These are phyloP conservation scores for Cicer chorassanicum DNA, from an alignment of 306 rosid genomes.

Conservation along the genomic window DNA sequence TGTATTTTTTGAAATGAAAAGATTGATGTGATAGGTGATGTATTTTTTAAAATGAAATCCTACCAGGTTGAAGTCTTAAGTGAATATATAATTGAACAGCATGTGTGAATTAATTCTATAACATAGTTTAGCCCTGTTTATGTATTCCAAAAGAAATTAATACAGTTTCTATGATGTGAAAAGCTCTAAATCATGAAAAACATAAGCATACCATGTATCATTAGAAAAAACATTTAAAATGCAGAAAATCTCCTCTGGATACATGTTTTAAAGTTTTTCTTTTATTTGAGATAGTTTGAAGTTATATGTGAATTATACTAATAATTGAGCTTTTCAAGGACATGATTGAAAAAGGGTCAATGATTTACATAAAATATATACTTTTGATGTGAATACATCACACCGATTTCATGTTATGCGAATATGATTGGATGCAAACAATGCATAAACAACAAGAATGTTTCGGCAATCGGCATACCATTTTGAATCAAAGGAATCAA, in stretches of 20 bases:
- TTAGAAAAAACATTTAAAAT: slow-evolving; percentile 28
- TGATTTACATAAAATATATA: slow-evolving; percentile 26
- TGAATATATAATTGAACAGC: too few relatives aligned
- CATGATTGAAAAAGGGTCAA: slow-evolving; percentile 23
- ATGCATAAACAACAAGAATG: slow-evolving; percentile 15
- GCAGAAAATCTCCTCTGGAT: slow-evolving; percentile 15
- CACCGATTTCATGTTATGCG: background rate
- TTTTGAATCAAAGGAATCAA: slow-evolving; percentile 97
- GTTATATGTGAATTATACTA: background rate
- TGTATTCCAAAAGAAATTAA: background rate
- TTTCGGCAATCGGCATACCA: slow-evolving; percentile 67
- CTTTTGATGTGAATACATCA: slow-evolving; percentile 19
- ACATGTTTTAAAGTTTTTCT: slow-evolving; percentile 5
- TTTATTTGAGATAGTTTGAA: background rate
- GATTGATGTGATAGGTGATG: background rate
- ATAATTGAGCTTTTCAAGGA: slow-evolving; percentile 21
- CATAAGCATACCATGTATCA: slow-evolving; percentile 19
- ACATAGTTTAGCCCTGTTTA: background rate
- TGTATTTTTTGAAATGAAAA: background rate
- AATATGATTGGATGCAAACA: slow-evolving; percentile 38
- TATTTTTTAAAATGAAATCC: background rate
- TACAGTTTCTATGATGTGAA: background rate
- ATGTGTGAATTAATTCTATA: background rate
- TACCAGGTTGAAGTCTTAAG: too few relatives aligned
- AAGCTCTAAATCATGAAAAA: slow-evolving; percentile 9